Evolutionary conservation across 1,284 basidiomycete genomes (phyloP).

Genomic region (Pseudozyma thailandica): DNA sequence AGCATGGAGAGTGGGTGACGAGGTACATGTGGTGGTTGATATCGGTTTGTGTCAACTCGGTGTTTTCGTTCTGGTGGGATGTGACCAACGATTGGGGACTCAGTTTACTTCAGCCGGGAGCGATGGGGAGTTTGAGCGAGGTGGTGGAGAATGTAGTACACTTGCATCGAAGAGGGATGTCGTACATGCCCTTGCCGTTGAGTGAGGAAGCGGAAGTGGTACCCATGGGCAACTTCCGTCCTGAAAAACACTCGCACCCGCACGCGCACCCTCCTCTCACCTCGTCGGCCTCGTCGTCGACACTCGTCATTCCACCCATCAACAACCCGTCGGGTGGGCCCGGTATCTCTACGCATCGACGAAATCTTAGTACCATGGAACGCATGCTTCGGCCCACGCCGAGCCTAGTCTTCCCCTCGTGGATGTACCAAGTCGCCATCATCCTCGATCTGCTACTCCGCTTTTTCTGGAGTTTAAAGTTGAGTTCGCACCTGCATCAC

Average conservation of each 20-base stretch:
- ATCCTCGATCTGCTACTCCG: slow-evolving; percentile 87
- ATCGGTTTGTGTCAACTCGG: slow-evolving; percentile 84
- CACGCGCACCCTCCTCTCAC: too few species aligned
- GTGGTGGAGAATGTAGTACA: slow-evolving; percentile 24
- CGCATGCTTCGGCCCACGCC: slow-evolving; percentile 18
- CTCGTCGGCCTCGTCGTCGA: too few species aligned
- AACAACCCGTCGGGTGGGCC: slow-evolving; percentile 13
- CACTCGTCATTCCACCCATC: slow-evolving; percentile 2
- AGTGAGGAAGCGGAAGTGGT: slow-evolving; percentile 20
- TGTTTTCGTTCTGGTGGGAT: slow-evolving; percentile 99
- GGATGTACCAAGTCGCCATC: slow-evolving; percentile 85
- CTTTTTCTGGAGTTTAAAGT: slow-evolving; percentile 92
- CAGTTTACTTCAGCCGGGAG: slow-evolving; percentile 73
- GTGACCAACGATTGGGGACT: slow-evolving; percentile 98
- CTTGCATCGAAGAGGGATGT: slow-evolving; percentile 32
- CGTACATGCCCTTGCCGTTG: slow-evolving; percentile 24
- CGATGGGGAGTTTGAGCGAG: slow-evolving; percentile 26
- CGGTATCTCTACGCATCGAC: not conserved
- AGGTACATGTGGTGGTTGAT: slow-evolving; percentile 73
- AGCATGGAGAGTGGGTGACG: slow-evolving; percentile 20
- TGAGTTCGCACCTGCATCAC: slow-evolving; percentile 86
- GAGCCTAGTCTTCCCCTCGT: slow-evolving; percentile 58
- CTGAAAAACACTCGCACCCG: slow-evolving; percentile 16
- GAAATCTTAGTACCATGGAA: slow-evolving; percentile 31
- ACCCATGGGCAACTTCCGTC: slow-evolving; percentile 15